Evolutionary conservation across 345 rosid species (phyloP), one percentile per base, ranked within the genome.

Genomic region (Triadica sebifera): DNA sequence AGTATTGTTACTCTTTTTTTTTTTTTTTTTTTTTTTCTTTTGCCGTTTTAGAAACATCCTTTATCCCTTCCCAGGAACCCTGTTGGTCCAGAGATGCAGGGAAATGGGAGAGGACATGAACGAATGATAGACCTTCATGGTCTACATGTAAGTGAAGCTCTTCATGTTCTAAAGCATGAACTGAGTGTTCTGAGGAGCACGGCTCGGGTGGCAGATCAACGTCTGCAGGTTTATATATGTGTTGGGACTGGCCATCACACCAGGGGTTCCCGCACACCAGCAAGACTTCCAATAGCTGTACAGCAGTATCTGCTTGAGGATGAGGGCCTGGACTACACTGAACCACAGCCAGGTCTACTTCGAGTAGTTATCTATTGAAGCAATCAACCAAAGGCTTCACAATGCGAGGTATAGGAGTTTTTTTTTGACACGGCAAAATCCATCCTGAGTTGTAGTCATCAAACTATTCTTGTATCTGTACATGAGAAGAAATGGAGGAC

Each of bases 181-280:
- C 86, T 93, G 20, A 85, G 87, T 51, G 85, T 89, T 58, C 77
- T 91, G 67, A 87, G 90, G 87, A 86, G 88, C 79, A 83, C 88
- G 16, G 96, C 94, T 51, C 76, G 88, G 60, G 89, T 90, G 60
- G 85, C 92, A 2, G 94, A 87, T 58, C 96, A 93, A 86, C 93
- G 90, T 46, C 84, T 95, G 75, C 99, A 89, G 80, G 89, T 95
- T 59, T 91, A 88, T 77, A 90, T 95, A 75, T 93, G 94, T 29
- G 99, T 95, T 20, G 99, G 98, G 45, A 95, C 97, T 4, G 98
- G 99, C 6, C 98, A 96, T 79, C 96, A 96, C 85, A 88, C 97
- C 38, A 87, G 93, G 61, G 99, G 99, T 51, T 78, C 96, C 24
- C 92, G 95, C 47, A 91, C 99, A 19, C 92, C 93, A 0, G 92